These are phyloP conservation scores for Coffea eugenioides DNA, from an alignment of 257 asterid genomes.

Conservation along the genomic window DNA sequence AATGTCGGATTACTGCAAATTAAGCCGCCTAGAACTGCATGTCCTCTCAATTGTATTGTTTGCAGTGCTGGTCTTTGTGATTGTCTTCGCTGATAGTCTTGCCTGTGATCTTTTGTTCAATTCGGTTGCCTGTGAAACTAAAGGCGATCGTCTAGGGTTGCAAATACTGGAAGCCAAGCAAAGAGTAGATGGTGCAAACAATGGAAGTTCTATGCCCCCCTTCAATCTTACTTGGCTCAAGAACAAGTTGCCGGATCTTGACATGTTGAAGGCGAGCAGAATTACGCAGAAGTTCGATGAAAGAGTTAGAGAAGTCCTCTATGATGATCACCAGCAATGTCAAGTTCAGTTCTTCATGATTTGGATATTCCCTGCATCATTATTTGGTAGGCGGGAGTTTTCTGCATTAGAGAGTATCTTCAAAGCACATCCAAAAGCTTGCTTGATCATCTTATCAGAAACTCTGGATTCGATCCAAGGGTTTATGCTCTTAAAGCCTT, in stretches of 20 bases:
- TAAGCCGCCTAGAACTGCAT: constrained; percentile 5
- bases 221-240: constrained; percentile 19
- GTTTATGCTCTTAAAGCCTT: constrained; percentile 30
- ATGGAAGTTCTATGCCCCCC: constrained; percentile 11
- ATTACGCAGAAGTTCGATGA: constrained; percentile 12
- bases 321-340: constrained; percentile 9
- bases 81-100: constrained; percentile 5
- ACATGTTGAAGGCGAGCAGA: constrained; percentile 12
- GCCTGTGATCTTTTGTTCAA: constrained; percentile 6
- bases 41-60: constrained; percentile 14
- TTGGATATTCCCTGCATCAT: constrained; percentile 28
- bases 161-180: background rate
- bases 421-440: constrained; percentile 44
- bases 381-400: constrained; percentile 41
- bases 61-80: background rate
- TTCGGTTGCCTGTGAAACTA: constrained; percentile 3
- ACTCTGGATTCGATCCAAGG: constrained; percentile 56
- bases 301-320: constrained; percentile 6
- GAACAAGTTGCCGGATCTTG: constrained; percentile 8
- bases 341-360: constrained; percentile 27
- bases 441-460: constrained; percentile 54
- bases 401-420: constrained; percentile 52
- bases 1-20: constrained; percentile 14
- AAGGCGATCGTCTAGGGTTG: background rate
- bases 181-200: constrained; percentile 1